These are phyloP conservation scores for Zymoseptoria crescenta DNA, from an alignment of 2,329 filamentous ascomycete genomes.

Conservation along the genomic window DNA sequence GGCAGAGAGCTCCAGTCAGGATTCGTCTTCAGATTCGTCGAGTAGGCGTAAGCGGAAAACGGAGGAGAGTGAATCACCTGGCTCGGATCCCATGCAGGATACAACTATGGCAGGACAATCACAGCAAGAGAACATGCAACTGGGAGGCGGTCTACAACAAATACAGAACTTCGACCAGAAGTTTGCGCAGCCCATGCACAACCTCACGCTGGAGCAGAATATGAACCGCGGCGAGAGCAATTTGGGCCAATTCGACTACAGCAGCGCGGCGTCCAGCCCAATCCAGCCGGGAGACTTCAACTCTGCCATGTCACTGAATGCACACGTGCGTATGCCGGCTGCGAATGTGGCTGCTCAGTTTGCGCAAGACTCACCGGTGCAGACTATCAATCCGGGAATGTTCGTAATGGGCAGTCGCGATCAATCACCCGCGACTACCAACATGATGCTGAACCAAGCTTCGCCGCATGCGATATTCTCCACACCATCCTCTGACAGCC, in stretches of 20 bases:
- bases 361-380: conserved; percentile 24
- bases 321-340: conserved; percentile 18
- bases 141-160: conserved; percentile 16
- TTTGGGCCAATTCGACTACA: conserved; percentile 51
- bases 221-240: conserved; percentile 29
- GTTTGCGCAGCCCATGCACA: conserved; percentile 26
- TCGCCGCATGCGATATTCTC: conserved; percentile 31
- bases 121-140: conserved; percentile 25
- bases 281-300: conserved; percentile 24
- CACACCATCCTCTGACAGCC: conserved; percentile 31
- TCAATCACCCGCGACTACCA: conserved; percentile 23
- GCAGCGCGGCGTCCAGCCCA: conserved; percentile 52
- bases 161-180: conserved; percentile 23
- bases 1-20: conserved; percentile 35
- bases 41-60: conserved; percentile 35
- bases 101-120: conserved; percentile 15
- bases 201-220: conserved; percentile 26
- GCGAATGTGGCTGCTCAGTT: conserved; percentile 15
- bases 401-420: conserved; percentile 27
- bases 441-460: conserved; percentile 25
- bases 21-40: conserved; percentile 36
- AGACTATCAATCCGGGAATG: conserved; percentile 30
- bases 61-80: conserved; percentile 30
- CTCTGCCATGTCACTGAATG: conserved; percentile 23
- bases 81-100: conserved; percentile 22